These are phyloP conservation scores for Zelopaecilomyces penicillatus DNA, from an alignment of 2,329 filamentous ascomycete genomes.

Conservation along the genomic window DNA sequence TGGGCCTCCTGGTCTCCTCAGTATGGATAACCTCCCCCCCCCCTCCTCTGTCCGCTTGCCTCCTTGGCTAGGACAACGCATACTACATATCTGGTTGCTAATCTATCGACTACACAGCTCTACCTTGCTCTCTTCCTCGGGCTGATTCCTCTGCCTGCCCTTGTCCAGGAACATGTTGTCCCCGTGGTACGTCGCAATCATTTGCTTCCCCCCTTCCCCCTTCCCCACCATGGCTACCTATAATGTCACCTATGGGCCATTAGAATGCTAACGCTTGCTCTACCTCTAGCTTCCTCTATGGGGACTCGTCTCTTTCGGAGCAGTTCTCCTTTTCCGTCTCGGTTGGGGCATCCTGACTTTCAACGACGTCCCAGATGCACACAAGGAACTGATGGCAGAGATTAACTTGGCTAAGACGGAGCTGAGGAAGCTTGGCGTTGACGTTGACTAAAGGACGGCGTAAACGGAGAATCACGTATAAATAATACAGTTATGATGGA, in stretches of 20 bases:
- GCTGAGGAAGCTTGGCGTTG: constrained; percentile 64
- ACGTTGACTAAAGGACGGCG: constrained; percentile 53
- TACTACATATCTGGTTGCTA: not conserved
- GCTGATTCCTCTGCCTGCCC: constrained; percentile 68
- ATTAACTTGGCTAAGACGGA: constrained; percentile 71
- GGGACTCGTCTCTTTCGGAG: constrained; percentile 82
- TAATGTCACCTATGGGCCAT: not conserved
- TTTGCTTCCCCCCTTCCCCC: not conserved
- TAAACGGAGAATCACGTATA: not conserved
- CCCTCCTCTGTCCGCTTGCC: not conserved
- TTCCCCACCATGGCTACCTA: not conserved
- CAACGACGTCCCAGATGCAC: constrained; percentile 87
- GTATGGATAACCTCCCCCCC: constrained; percentile 42
- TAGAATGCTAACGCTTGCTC: constrained; percentile 3
- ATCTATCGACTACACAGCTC: constrained; percentile 51
- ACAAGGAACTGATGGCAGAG: constrained; percentile 80
- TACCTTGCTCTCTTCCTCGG: constrained; percentile 82
- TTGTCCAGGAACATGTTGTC: constrained; percentile 76
- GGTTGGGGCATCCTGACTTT: constrained; percentile 92
- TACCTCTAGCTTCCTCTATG: constrained; percentile 74
- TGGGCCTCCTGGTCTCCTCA: constrained; percentile 78
- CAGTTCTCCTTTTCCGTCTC: constrained; percentile 84
- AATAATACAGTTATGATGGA: constrained; percentile 3
- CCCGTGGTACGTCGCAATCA: constrained; percentile 61
- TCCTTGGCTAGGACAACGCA: not conserved